Percentiles rank a stretch among this genome's conserved stretches.
These are phyloP conservation scores for Astragalus glycyphyllos DNA, from an alignment of 306 rosid species.

Conservation along the genomic window DNA sequence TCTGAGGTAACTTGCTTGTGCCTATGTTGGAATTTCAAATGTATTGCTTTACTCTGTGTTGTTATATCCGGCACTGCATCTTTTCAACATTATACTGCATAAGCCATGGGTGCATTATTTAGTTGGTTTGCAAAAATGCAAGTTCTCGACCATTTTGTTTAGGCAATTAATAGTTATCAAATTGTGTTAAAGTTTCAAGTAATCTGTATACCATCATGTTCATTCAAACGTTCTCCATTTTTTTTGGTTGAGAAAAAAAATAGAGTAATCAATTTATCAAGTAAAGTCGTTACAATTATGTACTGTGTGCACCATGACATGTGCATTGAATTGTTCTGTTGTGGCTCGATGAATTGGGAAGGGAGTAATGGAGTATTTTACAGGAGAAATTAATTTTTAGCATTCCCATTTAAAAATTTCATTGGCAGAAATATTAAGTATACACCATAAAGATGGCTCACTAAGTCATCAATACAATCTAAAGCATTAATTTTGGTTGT, in stretches of 20 bases:
- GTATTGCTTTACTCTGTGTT: background rate
- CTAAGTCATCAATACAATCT: slow-evolving; percentile 15
- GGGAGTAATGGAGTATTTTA: background rate
- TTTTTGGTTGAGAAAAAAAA: slow-evolving; percentile 27
- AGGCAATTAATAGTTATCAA: slow-evolving; percentile 2
- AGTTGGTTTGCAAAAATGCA: background rate
- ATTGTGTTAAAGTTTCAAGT: background rate
- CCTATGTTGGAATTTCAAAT: background rate
- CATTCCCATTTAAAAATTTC: slow-evolving; percentile 4
- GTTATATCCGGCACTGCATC: slow-evolving; percentile 3
- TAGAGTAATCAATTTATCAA: background rate
- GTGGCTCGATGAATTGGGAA: slow-evolving; percentile 6
- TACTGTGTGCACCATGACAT: background rate
- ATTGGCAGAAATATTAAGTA: background rate
- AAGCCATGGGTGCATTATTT: background rate
- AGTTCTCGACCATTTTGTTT: background rate
- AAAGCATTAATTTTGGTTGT: slow-evolving; percentile 31
- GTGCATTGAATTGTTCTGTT: slow-evolving; percentile 19
- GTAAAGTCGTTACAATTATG: slow-evolving; percentile 1
- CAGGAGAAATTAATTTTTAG: background rate
- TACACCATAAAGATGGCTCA: background rate
- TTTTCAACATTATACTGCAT: slow-evolving; percentile 13
- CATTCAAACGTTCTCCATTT: slow-evolving; percentile 11
- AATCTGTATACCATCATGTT: background rate
- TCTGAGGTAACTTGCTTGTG: slow-evolving; percentile 21